A percentile compares a stretch with the other conserved stretches of the same genome.
These are phyloP conservation scores for Mortierella polycephala DNA, from an alignment of 371 early-diverging fungal genomes.

Conservation along the genomic window DNA sequence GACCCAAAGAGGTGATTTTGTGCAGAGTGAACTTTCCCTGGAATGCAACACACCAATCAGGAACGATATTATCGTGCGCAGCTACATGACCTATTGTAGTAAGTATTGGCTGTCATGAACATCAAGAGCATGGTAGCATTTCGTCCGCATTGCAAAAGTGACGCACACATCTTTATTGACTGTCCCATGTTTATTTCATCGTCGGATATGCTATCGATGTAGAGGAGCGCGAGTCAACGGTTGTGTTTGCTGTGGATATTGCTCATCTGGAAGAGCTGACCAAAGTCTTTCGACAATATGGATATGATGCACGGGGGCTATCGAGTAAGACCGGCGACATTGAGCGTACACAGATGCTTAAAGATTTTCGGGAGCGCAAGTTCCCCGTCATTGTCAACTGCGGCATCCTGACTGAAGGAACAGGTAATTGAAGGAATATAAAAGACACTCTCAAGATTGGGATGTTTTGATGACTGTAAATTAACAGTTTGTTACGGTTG, in stretches of 20 bases:
- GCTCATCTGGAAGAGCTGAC: conserved; percentile 74
- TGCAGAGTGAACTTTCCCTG: conserved; percentile 61
- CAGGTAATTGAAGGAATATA: conserved; percentile 42
- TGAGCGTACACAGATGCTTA: conserved; percentile 66
- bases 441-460: too few species aligned
- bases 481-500: too few species aligned
- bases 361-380: conserved; percentile 69
- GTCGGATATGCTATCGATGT: conserved; percentile 4
- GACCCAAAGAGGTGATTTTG: conserved; percentile 71
- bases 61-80: conserved; percentile 75
- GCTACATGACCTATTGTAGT: conserved; percentile 69
- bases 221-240: conserved; percentile 66
- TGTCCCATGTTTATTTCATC: not conserved
- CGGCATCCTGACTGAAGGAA: conserved; percentile 83
- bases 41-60: conserved; percentile 74
- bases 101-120: conserved; percentile 1
- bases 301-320: conserved; percentile 71
- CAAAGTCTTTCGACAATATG: conserved; percentile 66
- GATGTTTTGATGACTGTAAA: too few species aligned
- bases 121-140: not conserved
- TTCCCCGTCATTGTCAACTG: conserved; percentile 92
- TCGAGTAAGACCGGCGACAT: conserved; percentile 67
- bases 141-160: not conserved
- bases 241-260: conserved; percentile 92
- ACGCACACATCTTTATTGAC: not conserved